Conservation (phyloP, 2,329 filamentous ascomycete genomes). For the Zymoseptoria tritici region DNA sequence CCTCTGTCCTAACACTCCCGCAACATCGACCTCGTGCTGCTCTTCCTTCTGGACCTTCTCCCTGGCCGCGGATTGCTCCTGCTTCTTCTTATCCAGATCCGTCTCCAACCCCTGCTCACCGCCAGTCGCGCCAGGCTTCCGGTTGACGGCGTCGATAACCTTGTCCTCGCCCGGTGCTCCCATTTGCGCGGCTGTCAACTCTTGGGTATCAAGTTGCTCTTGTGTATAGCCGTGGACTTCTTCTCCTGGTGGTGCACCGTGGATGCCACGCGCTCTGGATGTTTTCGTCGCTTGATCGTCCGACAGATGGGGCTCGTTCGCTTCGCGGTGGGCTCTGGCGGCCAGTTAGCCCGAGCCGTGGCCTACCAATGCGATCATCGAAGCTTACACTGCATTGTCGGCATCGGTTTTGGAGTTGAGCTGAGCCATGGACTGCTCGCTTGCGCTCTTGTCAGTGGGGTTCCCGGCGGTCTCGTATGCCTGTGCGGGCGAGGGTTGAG, state of each 20-base stretch:
- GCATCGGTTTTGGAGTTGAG: slow-evolving; percentile 30
- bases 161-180: slow-evolving; percentile 40
- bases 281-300: slow-evolving; percentile 32
- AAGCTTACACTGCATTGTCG: slow-evolving; percentile 15
- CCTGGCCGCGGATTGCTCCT: slow-evolving; percentile 38
- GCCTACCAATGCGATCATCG: background rate
- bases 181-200: slow-evolving; percentile 44
- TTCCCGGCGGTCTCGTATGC: slow-evolving; percentile 43
- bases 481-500: slow-evolving; percentile 38
- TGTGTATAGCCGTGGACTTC: slow-evolving; percentile 34
- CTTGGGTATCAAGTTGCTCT: slow-evolving; percentile 39
- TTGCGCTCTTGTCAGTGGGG: slow-evolving; percentile 35
- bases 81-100: slow-evolving; percentile 45
- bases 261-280: slow-evolving; percentile 36
- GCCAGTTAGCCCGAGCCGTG: background rate
- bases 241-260: slow-evolving; percentile 39
- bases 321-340: slow-evolving; percentile 31
- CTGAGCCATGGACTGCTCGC: slow-evolving; percentile 30
- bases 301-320: slow-evolving; percentile 27
- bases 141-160: slow-evolving; percentile 36
- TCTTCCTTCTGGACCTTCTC: slow-evolving; percentile 36
- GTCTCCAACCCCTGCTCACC: slow-evolving; percentile 35
- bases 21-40: slow-evolving; percentile 32
- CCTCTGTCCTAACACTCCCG: slow-evolving; percentile 38
- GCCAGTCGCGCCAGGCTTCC: slow-evolving; percentile 31